Evolutionary conservation across 192 early-diverging fungal species (phyloP), one percentile per base, ranked within the genome.

Genomic region (Podila verticillata): DNA sequence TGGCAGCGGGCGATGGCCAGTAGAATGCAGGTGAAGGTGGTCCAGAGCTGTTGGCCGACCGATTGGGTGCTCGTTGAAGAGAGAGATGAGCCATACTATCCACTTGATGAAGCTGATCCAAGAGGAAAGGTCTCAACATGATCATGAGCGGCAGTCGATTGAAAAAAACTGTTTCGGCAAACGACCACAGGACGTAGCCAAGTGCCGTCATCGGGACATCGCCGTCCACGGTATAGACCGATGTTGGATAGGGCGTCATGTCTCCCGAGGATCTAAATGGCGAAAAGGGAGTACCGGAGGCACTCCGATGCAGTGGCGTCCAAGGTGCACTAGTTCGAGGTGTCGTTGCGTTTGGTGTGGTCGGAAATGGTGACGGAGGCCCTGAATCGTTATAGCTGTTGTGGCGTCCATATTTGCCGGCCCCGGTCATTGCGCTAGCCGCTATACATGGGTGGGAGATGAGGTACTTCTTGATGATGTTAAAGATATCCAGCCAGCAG

Each of bases 91-190:
- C 48, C 12, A 44, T 17, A 48, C 62, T 56, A 30, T 74, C 65
- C 5, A 75, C 59, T 63, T 81, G 58, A 26, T 72, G 82, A 15
- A 88, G 39, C 28, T 82, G 81, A 19, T 86, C 82, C 17, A 78
- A 59, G 1, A 88, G 68, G 59, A 84, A 86, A 0, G 84, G 83
- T 60, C 75, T 72, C 59, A 88, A 65, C 69, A 82, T 83, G 24
- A 85, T 57, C 57, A 86, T 65, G n/a, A 90, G 31, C 0, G 89
- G 89, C 3, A 81, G 70, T 29, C 82, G 84, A 31, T 84, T 87
- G 31, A 64, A 84, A 12, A 86, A 64, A 31, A 88, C 68, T 19
- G 88, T 86, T 62, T 90, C 89, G 10, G 88, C 73, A 59, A 90
- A 85, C 2, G 84, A 73, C 89, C 89, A 90, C 2, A 81, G 64